phyloP scores from a whole-genome alignment of 106 monocot species.

The Agapanthus africanus region DNA sequence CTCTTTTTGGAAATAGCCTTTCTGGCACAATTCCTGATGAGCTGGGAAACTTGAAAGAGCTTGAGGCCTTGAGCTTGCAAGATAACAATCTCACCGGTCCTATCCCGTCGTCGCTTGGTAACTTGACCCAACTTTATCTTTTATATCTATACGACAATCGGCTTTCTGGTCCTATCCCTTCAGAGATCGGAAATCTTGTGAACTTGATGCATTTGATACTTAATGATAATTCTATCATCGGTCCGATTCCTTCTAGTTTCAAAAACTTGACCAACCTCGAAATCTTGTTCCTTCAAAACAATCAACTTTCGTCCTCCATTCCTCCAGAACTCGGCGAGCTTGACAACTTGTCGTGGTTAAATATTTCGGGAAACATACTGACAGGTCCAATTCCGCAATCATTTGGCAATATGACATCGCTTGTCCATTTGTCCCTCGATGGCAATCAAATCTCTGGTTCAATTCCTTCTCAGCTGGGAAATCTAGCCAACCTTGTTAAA shows the following conservation, averaged over 20 bases:
- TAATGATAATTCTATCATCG: neutral
- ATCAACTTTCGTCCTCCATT: conserved; percentile 5
- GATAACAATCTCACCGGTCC: conserved; percentile 31
- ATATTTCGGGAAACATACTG: neutral
- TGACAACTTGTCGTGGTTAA: neutral
- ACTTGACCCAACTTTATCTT: neutral
- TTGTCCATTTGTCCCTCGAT: neutral
- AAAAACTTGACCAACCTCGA: conserved; percentile 3
- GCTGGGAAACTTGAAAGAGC: conserved; percentile 11
- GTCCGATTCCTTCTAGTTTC: conserved; percentile 13
- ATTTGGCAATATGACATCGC: conserved; percentile 13
- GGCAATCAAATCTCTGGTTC: conserved; percentile 9
- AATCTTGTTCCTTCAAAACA: neutral
- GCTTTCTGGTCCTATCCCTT: conserved; percentile 2
- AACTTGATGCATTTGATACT: neutral
- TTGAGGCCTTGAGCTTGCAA: conserved; percentile 22
- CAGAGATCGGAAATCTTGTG: conserved; percentile 8
- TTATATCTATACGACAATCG: neutral
- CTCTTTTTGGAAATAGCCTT: conserved; percentile 21
- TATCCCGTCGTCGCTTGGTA: neutral
- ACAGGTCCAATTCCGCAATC: conserved; percentile 13
- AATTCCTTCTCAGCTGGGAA: conserved; percentile 6
- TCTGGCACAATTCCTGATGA: conserved; percentile 22
- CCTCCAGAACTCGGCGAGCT: conserved; percentile 13
- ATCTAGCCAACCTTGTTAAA: conserved; percentile 13